Evolutionary conservation across 768 basidiomycete species (phyloP), one percentile per base, ranked within the genome.

Genomic region (Dioszegia aurantiaca): DNA sequence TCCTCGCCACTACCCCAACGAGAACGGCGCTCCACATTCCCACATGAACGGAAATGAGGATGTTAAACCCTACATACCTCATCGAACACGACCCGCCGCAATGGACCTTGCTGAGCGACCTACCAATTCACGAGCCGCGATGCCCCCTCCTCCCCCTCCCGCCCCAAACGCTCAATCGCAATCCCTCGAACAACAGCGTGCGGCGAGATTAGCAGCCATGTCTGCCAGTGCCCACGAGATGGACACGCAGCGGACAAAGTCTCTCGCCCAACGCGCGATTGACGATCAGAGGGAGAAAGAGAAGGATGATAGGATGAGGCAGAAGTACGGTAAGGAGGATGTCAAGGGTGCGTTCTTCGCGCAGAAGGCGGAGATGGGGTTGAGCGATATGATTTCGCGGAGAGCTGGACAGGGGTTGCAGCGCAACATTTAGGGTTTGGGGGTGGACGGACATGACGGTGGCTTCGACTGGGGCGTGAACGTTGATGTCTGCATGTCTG

Each of bases 201-300:
- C 86, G 2, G 87, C 88, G 26, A 86, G 89, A n/a, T 80, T 98
- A 27, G 93, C 90, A 0, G 87, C 90, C 4, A 98, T 98, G 94
- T 78, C 86, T 23, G 77, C 82, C 1, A 84, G 86, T 58, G 94
- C 94, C 0, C 75, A 80, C n/a, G 75, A 77, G 8, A 81, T 90
- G 79, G 82, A 83, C 44, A 74, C 76, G 0, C 85, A 90, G 43
- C 85, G 93, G 24, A 83, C 87, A 59, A 83, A 85, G 62, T 84
- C 88, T 21, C 79, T 98, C 10, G 80, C 84, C 2, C 79, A 80
- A 17, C 73, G 90, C 55, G 78, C 90, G 26, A 85, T 84, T 72
- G 84, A 84, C 72, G 91, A 95, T 75, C 87, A 85, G 69, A 85
- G 82, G 19, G 87, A 91, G 63, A 71, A 84, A 5, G 90, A 85